Evolutionary conservation across 352 stramenopile genomes (phyloP).

Genomic region (Globisporangium viniferum): DNA sequence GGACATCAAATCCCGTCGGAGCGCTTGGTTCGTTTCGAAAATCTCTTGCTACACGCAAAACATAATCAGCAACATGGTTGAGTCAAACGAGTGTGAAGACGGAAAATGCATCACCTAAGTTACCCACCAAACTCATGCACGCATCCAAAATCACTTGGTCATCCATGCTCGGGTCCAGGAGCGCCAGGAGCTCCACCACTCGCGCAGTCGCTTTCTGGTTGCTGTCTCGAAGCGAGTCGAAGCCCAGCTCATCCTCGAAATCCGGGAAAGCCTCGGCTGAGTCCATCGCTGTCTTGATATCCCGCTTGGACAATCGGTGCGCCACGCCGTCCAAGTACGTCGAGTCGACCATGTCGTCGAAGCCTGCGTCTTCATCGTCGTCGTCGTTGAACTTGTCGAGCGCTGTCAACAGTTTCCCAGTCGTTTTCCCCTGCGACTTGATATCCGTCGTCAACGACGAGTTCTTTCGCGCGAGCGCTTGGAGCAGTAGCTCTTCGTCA

Average conservation of each 20-base stretch:
- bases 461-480: constrained; percentile 38
- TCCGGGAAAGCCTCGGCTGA: constrained; percentile 42
- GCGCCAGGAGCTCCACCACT: constrained; percentile 70
- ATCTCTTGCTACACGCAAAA: constrained; percentile 52
- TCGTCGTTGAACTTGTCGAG: constrained; percentile 16
- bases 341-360: constrained; percentile 17
- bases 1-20: constrained; percentile 84
- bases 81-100: background rate
- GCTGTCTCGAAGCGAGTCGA: constrained; percentile 68
- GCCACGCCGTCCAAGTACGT: background rate
- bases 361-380: constrained; percentile 17
- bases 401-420: background rate
- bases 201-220: constrained; percentile 75
- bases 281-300: constrained; percentile 12
- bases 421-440: background rate
- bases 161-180: constrained; percentile 84
- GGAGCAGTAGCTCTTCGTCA: constrained; percentile 59
- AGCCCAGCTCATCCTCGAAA: constrained; percentile 83
- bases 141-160: constrained; percentile 83
- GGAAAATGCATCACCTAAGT: background rate
- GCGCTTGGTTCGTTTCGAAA: constrained; percentile 68
- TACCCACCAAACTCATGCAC: constrained; percentile 59
- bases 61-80: background rate
- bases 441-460: constrained; percentile 17
- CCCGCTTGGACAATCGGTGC: constrained; percentile 11